Percentiles rank a stretch among this genome's conserved stretches.
phyloP scores from a whole-genome alignment of 768 basidiomycete genomes.

The Lactifluus volemus region DNA sequence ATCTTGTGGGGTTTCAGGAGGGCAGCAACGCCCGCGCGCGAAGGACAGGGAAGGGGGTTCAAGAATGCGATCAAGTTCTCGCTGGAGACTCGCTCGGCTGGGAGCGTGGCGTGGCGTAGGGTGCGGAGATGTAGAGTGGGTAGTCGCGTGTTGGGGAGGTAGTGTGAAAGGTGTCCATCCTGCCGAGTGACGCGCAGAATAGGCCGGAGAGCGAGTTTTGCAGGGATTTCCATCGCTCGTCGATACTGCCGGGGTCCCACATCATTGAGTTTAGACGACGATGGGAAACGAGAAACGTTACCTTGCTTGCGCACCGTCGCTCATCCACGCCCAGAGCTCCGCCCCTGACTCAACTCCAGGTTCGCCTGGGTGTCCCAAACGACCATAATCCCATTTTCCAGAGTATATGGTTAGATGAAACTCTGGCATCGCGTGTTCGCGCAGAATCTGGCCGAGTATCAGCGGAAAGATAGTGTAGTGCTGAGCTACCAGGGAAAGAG shows the following conservation, averaged over 20 bases:
- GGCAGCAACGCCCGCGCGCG: slow-evolving; percentile 71
- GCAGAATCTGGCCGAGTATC: slow-evolving; percentile 76
- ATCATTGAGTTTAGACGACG: not conserved
- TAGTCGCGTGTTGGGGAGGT: slow-evolving; percentile 44
- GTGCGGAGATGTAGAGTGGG: slow-evolving; percentile 33
- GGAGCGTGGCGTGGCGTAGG: slow-evolving; percentile 67
- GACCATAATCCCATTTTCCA: slow-evolving; percentile 83
- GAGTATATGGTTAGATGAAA: slow-evolving; percentile 85
- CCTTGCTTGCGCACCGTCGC: slow-evolving; percentile 44
- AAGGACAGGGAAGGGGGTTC: slow-evolving; percentile 90
- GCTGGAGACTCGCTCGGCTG: slow-evolving; percentile 89
- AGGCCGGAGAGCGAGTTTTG: slow-evolving; percentile 90
- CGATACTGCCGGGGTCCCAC: slow-evolving; percentile 32
- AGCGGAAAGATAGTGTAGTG: slow-evolving; percentile 87
- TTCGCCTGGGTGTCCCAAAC: slow-evolving; percentile 77
- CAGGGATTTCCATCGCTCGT: slow-evolving; percentile 74
- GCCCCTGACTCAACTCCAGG: slow-evolving; percentile 75
- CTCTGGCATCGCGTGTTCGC: slow-evolving; percentile 78
- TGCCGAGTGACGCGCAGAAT: slow-evolving; percentile 88
- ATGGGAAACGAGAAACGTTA: slow-evolving; percentile 18
- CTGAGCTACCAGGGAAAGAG: slow-evolving; percentile 45
- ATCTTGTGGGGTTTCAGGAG: slow-evolving; percentile 79
- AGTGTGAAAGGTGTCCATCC: slow-evolving; percentile 66
- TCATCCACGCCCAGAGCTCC: slow-evolving; percentile 90
- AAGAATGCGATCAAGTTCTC: slow-evolving; percentile 96